These are phyloP conservation scores for Herpetomonas tarakana DNA, from an alignment of 208 protist species.

Conservation along the genomic window DNA sequence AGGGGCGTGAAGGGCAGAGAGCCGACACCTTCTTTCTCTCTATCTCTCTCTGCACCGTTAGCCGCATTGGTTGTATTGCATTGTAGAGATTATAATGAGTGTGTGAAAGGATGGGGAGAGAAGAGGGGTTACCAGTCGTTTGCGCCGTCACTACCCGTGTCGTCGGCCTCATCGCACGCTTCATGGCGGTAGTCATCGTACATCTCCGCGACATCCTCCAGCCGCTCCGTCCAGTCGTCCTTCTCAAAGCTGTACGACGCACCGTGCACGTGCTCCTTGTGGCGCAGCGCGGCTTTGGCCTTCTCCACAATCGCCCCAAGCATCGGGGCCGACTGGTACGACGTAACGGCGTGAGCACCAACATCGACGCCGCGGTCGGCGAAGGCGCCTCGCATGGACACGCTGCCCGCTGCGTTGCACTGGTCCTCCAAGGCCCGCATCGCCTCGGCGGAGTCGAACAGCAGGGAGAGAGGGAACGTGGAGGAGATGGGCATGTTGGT, in stretches of 20 bases:
- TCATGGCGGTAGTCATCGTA: conserved; percentile 76
- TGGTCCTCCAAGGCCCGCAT: background rate
- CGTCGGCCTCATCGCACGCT: conserved; percentile 27
- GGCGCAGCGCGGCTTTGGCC: conserved; percentile 37
- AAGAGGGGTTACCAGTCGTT: conserved; percentile 16
- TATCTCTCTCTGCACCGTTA: no score
- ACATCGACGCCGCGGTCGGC: conserved; percentile 31
- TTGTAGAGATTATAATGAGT: no score
- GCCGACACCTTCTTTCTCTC: no score
- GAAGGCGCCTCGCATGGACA: background rate
- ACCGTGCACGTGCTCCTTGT: conserved; percentile 39
- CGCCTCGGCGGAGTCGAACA: conserved; percentile 25
- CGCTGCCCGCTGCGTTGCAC: background rate
- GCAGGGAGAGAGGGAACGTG: conserved; percentile 59
- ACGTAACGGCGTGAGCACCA: conserved; percentile 61
- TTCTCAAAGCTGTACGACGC: conserved; percentile 54
- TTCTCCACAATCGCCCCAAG: conserved; percentile 23
- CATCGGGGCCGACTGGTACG: conserved; percentile 68
- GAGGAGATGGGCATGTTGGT: conserved; percentile 63
- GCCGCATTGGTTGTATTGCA: no score
- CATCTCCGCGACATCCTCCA: conserved; percentile 63
- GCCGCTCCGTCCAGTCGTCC: conserved; percentile 70
- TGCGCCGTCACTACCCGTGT: conserved; percentile 15
- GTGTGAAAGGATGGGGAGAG: no score
- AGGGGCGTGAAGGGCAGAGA: no score